These are phyloP conservation scores for Pleurotus pulmonarius DNA, from an alignment of 768 basidiomycete genomes.

Conservation along the genomic window DNA sequence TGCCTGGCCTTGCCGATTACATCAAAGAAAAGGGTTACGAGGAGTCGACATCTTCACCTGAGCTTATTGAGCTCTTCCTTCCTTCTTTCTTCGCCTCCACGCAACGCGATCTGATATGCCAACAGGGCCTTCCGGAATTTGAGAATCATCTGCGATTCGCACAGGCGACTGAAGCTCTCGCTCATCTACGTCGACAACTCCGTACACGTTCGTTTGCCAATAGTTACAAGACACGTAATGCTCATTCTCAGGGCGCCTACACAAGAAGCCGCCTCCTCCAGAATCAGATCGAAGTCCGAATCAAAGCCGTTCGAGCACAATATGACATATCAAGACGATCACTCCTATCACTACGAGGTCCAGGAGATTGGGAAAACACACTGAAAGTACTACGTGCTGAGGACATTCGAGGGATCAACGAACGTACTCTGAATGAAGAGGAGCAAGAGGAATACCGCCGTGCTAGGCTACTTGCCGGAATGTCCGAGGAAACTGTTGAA, in stretches of 20 bases:
- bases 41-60: constrained; percentile 4
- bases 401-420: constrained; percentile 13
- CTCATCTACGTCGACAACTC: constrained; percentile 14
- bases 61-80: constrained; percentile 13
- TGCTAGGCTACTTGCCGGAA: constrained; percentile 9
- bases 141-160: constrained; percentile 10
- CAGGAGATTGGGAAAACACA: too few species aligned
- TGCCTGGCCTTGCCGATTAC: constrained; percentile 10
- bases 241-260: too few species aligned
- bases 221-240: constrained; percentile 11
- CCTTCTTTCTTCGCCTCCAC: constrained; percentile 14
- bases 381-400: constrained; percentile 6
- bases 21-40: background rate
- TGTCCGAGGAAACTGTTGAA: background rate
- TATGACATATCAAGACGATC: too few species aligned
- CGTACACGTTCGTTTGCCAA: constrained; percentile 13
- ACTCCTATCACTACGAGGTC: too few species aligned
- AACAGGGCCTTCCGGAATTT: constrained; percentile 11
- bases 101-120: constrained; percentile 4
- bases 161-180: background rate
- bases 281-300: too few species aligned
- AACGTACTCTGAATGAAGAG: constrained; percentile 12
- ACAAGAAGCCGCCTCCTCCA: too few species aligned
- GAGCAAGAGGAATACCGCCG: constrained; percentile 13
- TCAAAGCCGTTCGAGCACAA: too few species aligned